Percentiles rank a stretch among this genome's conserved stretches.
Evolutionary conservation across 306 rosid genomes (phyloP).

Genomic region (Dalbergia cochinchinensis): DNA sequence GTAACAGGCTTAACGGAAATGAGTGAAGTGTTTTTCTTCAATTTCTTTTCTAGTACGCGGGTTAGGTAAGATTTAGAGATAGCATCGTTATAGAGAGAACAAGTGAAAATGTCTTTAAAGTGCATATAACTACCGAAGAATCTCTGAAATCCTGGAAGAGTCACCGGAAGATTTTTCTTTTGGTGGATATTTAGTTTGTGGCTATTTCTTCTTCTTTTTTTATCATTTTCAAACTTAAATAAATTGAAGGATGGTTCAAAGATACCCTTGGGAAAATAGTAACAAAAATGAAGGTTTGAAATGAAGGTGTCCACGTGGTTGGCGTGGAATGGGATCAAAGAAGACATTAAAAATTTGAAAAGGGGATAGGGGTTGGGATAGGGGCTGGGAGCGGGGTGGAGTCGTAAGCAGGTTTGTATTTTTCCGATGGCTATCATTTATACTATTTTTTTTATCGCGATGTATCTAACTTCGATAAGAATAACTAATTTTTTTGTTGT

Average conservation of each 20-base stretch:
- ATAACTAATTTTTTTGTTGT: too few species aligned
- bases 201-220: too few species aligned
- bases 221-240: background rate
- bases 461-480: too few species aligned
- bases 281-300: constrained; percentile 30
- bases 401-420: constrained; percentile 50
- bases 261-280: background rate
- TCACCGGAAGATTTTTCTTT: background rate
- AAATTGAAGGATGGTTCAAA: constrained; percentile 9
- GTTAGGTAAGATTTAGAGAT: constrained; percentile 23
- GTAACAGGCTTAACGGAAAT: background rate
- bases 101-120: constrained; percentile 3
- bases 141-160: background rate
- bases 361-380: constrained; percentile 27
- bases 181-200: constrained; percentile 36
- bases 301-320: constrained; percentile 44
- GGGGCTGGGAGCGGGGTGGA: background rate
- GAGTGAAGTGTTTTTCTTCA: background rate
- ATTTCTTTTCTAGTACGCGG: background rate
- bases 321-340: constrained; percentile 11
- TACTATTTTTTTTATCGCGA: too few species aligned
- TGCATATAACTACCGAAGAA: constrained; percentile 5
- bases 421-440: background rate
- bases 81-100: background rate
- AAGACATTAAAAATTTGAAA: constrained; percentile 36